Base-by-base conservation (phyloP, 2,329 filamentous ascomycete species). In the Acrocalymma vagum region DNA sequence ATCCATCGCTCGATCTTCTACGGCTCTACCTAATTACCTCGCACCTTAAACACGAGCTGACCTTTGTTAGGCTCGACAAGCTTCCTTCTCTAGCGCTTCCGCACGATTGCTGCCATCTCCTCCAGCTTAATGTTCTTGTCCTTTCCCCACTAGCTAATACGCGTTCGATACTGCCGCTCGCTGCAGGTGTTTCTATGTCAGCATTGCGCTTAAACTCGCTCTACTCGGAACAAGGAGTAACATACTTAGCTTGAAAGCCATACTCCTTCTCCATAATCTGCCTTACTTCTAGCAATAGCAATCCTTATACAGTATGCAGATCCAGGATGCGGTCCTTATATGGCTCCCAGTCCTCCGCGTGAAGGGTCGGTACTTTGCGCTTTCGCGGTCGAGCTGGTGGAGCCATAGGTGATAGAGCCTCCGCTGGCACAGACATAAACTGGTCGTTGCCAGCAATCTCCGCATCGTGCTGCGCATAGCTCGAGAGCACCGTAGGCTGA, bases 1-100 rank as follows among this genome's bases (percentile, higher is more conserved):
- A 56, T 61, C 55, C 48, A 60, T n/a, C 54, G 43, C 2, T 51
- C 42, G 17, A 60, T 56, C 36, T 56, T 58, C 24, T 48, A 37
- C n/a, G 20, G 38, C 14, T 52, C 42, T 18, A 61, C 54, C 25
- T 13, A 6, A 13, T 21, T 31, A 15, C 35, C 46, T 29, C 58
- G 13, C 3, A 58, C 50, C 18, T 29, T 16, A 29, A 60, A 57
- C 5, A 6, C 22, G 4, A 53, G 41, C n/a, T 36, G 10, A 5
- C 28, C 22, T 17, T 54, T 51, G 15, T 45, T 16, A 9, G 15
- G 15, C 16, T 63, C 47, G 5, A 54, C 9, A n/a, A 61, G 45
- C 9, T 48, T 50, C 22, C 56, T 45, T n/a, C 36, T 27, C 21
- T 61, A 54, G 6, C 18, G 42, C 18, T 53, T 57, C 16, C 54